Percentiles rank a stretch among this genome's conserved stretches.
Conservation (phyloP, 352 stramenopile genomes). For the Phytophthora vignae region DNA sequence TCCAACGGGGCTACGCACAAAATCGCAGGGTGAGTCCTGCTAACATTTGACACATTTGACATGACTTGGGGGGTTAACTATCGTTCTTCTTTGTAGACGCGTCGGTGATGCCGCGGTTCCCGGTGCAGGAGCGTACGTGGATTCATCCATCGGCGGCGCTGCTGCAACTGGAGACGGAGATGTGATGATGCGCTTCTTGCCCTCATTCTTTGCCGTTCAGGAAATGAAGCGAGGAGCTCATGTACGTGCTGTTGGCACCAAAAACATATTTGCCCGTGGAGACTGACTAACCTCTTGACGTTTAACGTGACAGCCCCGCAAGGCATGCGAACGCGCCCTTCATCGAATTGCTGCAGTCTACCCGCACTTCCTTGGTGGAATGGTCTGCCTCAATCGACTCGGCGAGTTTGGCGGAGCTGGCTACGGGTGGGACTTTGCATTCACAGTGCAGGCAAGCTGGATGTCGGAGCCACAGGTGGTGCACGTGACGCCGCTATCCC, state of each 20-base stretch:
- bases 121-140: constrained; percentile 89
- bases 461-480: constrained; percentile 66
- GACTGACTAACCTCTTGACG: constrained; percentile 10
- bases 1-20: constrained; percentile 93
- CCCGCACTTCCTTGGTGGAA: constrained; percentile 75
- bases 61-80: not conserved
- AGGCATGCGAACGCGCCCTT: constrained; percentile 66
- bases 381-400: constrained; percentile 80
- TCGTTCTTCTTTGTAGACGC: constrained; percentile 50
- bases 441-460: constrained; percentile 63
- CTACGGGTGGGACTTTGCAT: constrained; percentile 81
- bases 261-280: not conserved
- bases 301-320: constrained; percentile 50
- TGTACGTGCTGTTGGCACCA: constrained; percentile 33
- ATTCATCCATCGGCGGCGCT: constrained; percentile 79
- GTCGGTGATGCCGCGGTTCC: constrained; percentile 88
- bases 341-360: constrained; percentile 59
- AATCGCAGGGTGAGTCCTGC: constrained; percentile 68
- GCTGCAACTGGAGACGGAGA: constrained; percentile 91
- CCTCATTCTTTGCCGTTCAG: constrained; percentile 83
- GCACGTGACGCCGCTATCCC: constrained; percentile 51
- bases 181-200: constrained; percentile 94
- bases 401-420: constrained; percentile 80
- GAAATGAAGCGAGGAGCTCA: constrained; percentile 81
- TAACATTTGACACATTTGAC: no score